Evolutionary conservation across 208 protist genomes (phyloP).

Genomic region (Acanthamoeba royreba): DNA sequence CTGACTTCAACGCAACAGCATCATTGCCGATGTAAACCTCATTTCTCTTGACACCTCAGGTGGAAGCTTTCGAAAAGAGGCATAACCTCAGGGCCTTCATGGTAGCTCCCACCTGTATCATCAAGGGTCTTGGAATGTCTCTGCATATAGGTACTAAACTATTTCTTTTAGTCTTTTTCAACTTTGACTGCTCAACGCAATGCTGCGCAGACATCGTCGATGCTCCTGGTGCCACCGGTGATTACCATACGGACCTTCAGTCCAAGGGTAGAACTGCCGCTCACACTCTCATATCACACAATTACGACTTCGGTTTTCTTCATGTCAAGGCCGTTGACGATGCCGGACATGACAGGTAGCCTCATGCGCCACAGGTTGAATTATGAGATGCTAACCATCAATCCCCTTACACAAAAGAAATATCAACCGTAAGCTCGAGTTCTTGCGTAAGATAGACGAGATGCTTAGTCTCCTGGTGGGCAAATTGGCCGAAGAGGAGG

Average conservation of each 20-base stretch:
- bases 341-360: slow-evolving; percentile 75
- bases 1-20: not conserved
- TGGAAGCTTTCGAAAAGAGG: slow-evolving; percentile 52
- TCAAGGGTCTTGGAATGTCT: slow-evolving; percentile 76
- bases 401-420: not conserved
- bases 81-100: slow-evolving; percentile 68
- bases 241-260: slow-evolving; percentile 77
- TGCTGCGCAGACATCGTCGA: slow-evolving; percentile 53
- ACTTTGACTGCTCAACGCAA: not conserved
- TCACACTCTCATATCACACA: not conserved
- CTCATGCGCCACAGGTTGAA: slow-evolving; percentile 53
- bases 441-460: slow-evolving; percentile 71
- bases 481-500: slow-evolving; percentile 9
- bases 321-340: slow-evolving; percentile 82
- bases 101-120: slow-evolving; percentile 82
- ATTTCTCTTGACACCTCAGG: not conserved
- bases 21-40: not conserved
- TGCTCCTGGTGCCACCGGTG: slow-evolving; percentile 70
- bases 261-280: slow-evolving; percentile 61
- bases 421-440: slow-evolving; percentile 43
- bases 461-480: slow-evolving; percentile 67
- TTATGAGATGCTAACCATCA: not conserved
- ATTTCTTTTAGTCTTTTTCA: not conserved
- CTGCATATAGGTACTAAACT: slow-evolving; percentile 51
- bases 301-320: slow-evolving; percentile 79